Percentiles rank a stretch among this genome's conserved stretches.
These are phyloP conservation scores for Pigoraptor vietnamica DNA, from an alignment of 78 protist genomes.

Conservation along the genomic window DNA sequence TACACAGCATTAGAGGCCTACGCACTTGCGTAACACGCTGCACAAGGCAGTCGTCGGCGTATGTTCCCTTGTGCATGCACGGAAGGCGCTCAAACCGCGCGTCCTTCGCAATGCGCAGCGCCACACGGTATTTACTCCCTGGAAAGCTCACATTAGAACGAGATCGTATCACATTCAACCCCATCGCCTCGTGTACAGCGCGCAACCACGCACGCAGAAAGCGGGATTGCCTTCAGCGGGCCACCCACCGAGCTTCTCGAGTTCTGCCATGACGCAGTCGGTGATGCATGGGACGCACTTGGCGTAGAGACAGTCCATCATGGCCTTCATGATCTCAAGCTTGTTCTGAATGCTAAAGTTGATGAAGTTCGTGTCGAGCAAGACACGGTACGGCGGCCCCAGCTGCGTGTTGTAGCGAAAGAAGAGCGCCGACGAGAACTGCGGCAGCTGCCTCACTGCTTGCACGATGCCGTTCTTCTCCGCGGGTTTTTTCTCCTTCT, in stretches of 20 bases:
- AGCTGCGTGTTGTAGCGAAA: constrained; percentile 86
- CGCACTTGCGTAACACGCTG: constrained; percentile 65
- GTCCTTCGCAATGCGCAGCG: constrained; percentile 83
- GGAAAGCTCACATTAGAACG: not conserved
- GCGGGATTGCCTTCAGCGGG: no score
- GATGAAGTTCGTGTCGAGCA: constrained; percentile 98
- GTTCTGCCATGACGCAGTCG: constrained; percentile 98
- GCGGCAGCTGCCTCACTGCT: not conserved
- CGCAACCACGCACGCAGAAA: no score
- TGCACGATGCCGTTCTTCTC: not conserved
- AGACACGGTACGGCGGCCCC: constrained; percentile 97
- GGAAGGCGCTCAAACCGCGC: constrained; percentile 90
- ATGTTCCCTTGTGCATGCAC: constrained; percentile 91
- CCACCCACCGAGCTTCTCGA: constrained; percentile 95
- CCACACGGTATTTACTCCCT: constrained; percentile 37
- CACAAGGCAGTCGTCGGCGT: constrained; percentile 99
- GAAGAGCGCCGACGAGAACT: constrained; percentile 74
- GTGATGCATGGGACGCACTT: constrained; percentile 89
- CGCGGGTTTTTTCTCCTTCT: not conserved
- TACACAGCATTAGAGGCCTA: constrained; percentile 51
- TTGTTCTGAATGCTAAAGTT: constrained; percentile 89
- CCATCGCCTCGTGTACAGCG: not conserved
- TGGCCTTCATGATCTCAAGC: constrained; percentile 81
- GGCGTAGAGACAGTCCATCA: constrained; percentile 96
- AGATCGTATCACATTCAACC: not conserved